Base-by-base conservation (phyloP, 495 filamentous ascomycete species). In the Penicillium pulvis region DNA sequence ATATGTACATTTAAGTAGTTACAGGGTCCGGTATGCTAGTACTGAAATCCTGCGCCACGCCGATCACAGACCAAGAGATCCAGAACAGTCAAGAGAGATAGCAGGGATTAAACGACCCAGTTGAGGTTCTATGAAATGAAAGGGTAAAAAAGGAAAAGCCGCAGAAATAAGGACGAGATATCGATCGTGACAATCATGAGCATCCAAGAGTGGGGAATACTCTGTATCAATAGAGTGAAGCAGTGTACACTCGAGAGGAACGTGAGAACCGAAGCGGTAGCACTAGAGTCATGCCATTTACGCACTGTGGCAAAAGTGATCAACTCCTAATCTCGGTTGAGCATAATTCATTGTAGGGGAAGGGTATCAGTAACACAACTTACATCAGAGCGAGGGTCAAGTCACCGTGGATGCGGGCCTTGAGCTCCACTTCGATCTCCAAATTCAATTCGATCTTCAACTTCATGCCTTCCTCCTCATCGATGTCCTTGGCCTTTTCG, bases 361-460 rank as follows among this genome's bases (percentile, higher is more conserved):
- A 17, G 55, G 28, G 56, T 36, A 19, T 14, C 14, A 41, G 39
- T 16, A n/a, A 7, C 35, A 43, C 8, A 44, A 88, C 90, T 81
- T 85, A 93, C 91, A 97, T 83, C 58, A 97, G 79, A 57, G 89
- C 85, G 55, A 97, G 64, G 49, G 90, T 94, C 68, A 96, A 75
- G 74, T 96, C 92, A 67, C 92, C 91, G 58, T 93, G 89, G 64
- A 97, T 94, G 66, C 86, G 89, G 31, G 92, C 92, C 82, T 95
- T 95, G 3, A 97, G 75, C 71, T 92, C 86, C 14, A 96, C 83
- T 76, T 95, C 89, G 56, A 96, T 84, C 62, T 97, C 92, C 45
- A 97, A 72, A 72, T 96, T 95, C 56, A 96, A 70, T 63, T 96
- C 91, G 50, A 97, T 71, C 63, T 90, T 78, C 77, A 97, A 62